A percentile compares a stretch with the other conserved stretches of the same genome.
Evolutionary conservation across 306 rosid genomes (phyloP).

Genomic region (Cucumis cinereus): DNA sequence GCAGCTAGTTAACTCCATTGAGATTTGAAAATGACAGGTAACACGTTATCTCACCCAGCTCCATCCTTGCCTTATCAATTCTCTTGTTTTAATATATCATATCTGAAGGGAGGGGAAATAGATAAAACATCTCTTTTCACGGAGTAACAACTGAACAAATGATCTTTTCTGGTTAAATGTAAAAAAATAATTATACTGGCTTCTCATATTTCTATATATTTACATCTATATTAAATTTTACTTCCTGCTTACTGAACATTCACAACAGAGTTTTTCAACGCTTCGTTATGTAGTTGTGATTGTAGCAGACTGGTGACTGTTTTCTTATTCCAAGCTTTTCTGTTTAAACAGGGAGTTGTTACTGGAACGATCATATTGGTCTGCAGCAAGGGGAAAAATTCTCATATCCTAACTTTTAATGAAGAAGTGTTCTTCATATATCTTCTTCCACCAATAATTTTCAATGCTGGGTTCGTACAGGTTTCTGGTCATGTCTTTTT

Average conservation of each 20-base stretch:
- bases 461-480: slow-evolving; percentile 75
- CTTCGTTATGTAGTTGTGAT: neutral
- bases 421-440: slow-evolving; percentile 89
- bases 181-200: neutral
- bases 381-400: slow-evolving; percentile 55
- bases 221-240: neutral
- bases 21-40: neutral
- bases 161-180: neutral
- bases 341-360: slow-evolving; percentile 41
- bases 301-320: neutral
- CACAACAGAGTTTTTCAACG: neutral
- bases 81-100: neutral
- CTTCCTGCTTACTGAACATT: neutral
- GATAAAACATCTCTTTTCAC: neutral
- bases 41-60: neutral
- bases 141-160: neutral
- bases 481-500: slow-evolving; percentile 4
- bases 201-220: neutral
- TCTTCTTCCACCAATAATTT: slow-evolving; percentile 93
- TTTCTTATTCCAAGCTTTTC: neutral
- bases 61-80: neutral
- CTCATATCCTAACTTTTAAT: slow-evolving; percentile 58
- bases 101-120: neutral
- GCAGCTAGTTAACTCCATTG: neutral
- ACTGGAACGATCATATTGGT: slow-evolving; percentile 49